Percentiles rank a stretch among this genome's conserved stretches.
Conservation (phyloP, 179 eudicot species). For the Heliamphora pulchella region DNA sequence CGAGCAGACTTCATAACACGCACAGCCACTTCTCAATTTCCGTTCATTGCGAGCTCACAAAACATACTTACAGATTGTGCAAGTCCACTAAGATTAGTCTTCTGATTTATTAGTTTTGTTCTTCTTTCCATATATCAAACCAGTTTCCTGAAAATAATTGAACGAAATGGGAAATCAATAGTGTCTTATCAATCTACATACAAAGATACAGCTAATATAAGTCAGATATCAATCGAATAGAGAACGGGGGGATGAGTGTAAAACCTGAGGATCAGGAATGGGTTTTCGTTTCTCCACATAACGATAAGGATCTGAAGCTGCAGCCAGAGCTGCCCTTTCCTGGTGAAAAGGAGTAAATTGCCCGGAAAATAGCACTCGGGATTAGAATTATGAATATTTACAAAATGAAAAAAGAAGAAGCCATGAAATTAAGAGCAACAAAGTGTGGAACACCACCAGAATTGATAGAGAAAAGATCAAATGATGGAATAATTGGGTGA, state of each 20-base stretch:
- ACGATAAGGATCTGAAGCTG: slow-evolving; percentile 50
- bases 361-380: background rate
- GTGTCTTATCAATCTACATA: background rate
- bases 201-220: background rate
- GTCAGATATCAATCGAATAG: background rate
- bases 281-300: slow-evolving; percentile 74
- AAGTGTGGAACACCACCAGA: background rate
- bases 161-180: background rate
- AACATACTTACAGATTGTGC: slow-evolving; percentile 3
- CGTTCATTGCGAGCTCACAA: slow-evolving; percentile 1
- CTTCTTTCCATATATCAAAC: slow-evolving; percentile 61
- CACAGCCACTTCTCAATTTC: background rate
- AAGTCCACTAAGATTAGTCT: slow-evolving; percentile 9
- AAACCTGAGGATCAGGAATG: slow-evolving; percentile 77
- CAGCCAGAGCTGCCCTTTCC: slow-evolving; percentile 45
- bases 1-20: background rate
- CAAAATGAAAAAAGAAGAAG: background rate
- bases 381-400: background rate
- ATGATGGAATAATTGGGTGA: background rate
- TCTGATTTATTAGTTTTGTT: slow-evolving; percentile 35
- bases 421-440: background rate
- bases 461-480: background rate
- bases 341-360: slow-evolving; percentile 9
- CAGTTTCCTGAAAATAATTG: slow-evolving; percentile 36
- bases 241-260: background rate